These are phyloP conservation scores for Tillandsia leiboldiana DNA, from an alignment of 176 grass and related monocot species.

Conservation along the genomic window DNA sequence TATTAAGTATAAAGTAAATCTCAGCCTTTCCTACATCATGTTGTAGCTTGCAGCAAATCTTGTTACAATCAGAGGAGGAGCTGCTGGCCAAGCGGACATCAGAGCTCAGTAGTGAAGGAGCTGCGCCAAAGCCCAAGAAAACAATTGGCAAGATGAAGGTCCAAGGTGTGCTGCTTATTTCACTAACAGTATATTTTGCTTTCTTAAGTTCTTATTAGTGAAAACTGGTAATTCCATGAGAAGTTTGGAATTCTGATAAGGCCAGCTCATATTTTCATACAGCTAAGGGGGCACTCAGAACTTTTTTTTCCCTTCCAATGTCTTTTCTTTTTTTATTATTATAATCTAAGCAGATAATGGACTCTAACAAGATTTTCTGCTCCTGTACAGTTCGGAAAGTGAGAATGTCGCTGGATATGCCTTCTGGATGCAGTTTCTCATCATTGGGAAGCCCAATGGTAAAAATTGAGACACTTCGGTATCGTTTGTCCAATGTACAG, in stretches of 20 bases:
- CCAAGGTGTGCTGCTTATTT: conserved; percentile 49
- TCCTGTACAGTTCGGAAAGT: conserved; percentile 82
- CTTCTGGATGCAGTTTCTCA: conserved; percentile 78
- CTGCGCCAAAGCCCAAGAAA: conserved; percentile 81
- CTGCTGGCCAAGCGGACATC: conserved; percentile 65
- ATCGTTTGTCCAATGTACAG: conserved; percentile 70
- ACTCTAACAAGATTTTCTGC: conserved; percentile 1
- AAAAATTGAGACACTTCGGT: conserved; percentile 62
- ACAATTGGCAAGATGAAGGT: conserved; percentile 96
- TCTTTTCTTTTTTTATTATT: too few relatives aligned
- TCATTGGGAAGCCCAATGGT: conserved; percentile 44
- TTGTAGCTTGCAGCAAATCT: conserved; percentile 67
- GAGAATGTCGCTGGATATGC: conserved; percentile 93
- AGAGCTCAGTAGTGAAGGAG: conserved; percentile 71
- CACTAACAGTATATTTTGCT: background rate
- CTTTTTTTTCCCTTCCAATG: background rate
- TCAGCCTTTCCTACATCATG: background rate
- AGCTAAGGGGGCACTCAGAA: conserved; percentile 1
- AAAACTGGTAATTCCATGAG: background rate
- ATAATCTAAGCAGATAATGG: too few relatives aligned
- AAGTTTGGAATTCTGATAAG: conserved; percentile 11
- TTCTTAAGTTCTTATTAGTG: conserved; percentile 3
- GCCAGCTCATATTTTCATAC: conserved; percentile 1
- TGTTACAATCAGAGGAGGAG: conserved; percentile 93
- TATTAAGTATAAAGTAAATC: background rate